These are phyloP conservation scores for Fraxinus greggii DNA, from an alignment of 305 asterid genomes.

Conservation along the genomic window DNA sequence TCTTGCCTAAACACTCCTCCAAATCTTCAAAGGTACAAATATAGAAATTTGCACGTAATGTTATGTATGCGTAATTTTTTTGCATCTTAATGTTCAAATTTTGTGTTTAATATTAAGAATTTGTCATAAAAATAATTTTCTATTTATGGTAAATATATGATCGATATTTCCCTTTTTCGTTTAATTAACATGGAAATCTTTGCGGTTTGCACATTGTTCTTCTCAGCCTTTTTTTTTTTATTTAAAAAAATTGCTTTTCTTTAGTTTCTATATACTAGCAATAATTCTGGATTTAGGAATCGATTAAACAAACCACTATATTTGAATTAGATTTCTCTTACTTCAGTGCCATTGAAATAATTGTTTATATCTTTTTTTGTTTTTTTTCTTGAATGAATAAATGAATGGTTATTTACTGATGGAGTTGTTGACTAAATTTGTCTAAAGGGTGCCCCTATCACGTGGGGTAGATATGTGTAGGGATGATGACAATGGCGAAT, in stretches of 20 bases:
- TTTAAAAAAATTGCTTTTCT: background rate
- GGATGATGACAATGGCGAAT: too few species aligned
- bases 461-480: too few species aligned
- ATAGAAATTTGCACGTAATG: too few species aligned
- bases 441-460: too few species aligned
- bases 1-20: conserved; percentile 44
- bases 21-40: conserved; percentile 56
- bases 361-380: too few species aligned
- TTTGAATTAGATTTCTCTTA: background rate
- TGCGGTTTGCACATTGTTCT: background rate
- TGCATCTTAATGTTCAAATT: background rate
- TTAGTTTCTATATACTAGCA: background rate
- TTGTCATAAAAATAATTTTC: background rate
- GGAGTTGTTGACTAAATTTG: too few species aligned
- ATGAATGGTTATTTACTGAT: too few species aligned
- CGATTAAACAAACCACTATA: background rate
- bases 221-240: background rate
- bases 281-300: background rate
- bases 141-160: background rate
- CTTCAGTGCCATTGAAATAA: background rate
- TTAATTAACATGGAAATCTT: background rate
- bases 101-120: background rate
- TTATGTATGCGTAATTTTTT: background rate
- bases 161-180: background rate
- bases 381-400: background rate